Evolutionary conservation across 495 filamentous ascomycete genomes (phyloP).

Genomic region (Neurospora intermedia): DNA sequence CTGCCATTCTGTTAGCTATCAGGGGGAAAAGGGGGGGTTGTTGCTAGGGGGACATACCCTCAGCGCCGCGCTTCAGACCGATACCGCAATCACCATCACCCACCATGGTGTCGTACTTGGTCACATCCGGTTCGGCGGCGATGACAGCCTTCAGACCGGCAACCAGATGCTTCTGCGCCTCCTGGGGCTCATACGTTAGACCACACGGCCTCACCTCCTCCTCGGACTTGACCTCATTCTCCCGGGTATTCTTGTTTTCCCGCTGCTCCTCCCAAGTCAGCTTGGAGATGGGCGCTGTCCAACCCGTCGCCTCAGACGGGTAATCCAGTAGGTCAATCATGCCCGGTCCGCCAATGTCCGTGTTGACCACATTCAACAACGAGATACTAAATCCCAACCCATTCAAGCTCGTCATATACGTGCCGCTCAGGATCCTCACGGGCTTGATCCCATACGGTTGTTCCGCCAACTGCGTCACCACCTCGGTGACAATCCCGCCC

Average conservation of each 20-base stretch:
- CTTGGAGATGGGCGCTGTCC: conserved; percentile 63
- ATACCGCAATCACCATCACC: conserved; percentile 95
- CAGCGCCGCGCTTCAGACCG: conserved; percentile 80
- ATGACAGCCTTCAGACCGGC: conserved; percentile 63
- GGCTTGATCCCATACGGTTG: conserved; percentile 61
- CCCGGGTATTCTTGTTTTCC: conserved; percentile 30
- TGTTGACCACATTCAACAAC: conserved; percentile 70
- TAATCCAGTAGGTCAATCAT: conserved; percentile 85
- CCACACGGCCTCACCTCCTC: conserved; percentile 53
- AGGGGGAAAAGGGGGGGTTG: background rate
- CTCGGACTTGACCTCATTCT: conserved; percentile 27
- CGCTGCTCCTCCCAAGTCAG: conserved; percentile 43
- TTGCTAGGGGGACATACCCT: conserved; percentile 40
- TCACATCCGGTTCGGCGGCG: conserved; percentile 70
- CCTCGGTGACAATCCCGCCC: conserved; percentile 79
- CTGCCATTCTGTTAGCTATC: conserved; percentile 25
- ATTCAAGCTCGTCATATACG: conserved; percentile 82
- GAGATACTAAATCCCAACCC: conserved; percentile 87
- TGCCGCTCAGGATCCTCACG: conserved; percentile 53
- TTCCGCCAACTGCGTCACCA: conserved; percentile 59
- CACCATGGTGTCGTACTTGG: conserved; percentile 81
- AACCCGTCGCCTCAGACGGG: conserved; percentile 74
- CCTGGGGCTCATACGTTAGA: conserved; percentile 41
- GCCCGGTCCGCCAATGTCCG: conserved; percentile 63
- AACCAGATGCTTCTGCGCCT: conserved; percentile 49